Base-by-base conservation (phyloP, 2,329 filamentous ascomycete genomes). In the Lasiodiplodia hormozganensis region DNA sequence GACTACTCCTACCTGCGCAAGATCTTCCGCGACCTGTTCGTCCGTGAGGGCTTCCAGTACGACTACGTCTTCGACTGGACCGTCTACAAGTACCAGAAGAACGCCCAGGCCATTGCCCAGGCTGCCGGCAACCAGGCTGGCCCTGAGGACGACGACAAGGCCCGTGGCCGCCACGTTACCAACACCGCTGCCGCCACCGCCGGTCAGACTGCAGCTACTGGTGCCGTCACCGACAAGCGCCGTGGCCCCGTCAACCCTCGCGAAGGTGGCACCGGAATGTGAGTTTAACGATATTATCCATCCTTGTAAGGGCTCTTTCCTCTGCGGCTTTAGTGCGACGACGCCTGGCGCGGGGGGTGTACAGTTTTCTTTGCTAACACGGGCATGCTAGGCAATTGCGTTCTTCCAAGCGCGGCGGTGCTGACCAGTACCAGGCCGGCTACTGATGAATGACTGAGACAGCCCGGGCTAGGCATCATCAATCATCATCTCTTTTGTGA, bases 31-130 rank as follows among this genome's bases (percentile, higher is more conserved):
- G 96, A 99, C 80, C 90, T 99, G 70, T 99, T 99, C 78, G 96
- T 99, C 74, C 94, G 96, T 71, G 96, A 98, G 83, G 96, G 95
- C 68, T 99, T 98, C 90, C 96, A 99, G 85, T 98, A 99, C 82
- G 96, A 99, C 84, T 98, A 99, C 76, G 96, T 99, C 76, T 99
- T 99, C 77, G 96, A 99, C 85, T 99, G 96, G 96, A 99, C 96
- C 70, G 96, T 98, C 77, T 98, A 97, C 89, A 98, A 98, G 87
- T 97, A 98, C 87, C 94, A 97, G 88, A 97, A 97, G 90, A 98
- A 97, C 76, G 94, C 94, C 67, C 93, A 96, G 84, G 94, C 94
- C 77, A 97, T 97, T 81, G 92, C 93, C 74, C 91, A 95, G 81
- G 92, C 92, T 74, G 90, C 89, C 73, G 90, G 87, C 74, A 86